phyloP scores from a whole-genome alignment of 768 basidiomycete genomes.

The Clitopilus hobsonii region DNA sequence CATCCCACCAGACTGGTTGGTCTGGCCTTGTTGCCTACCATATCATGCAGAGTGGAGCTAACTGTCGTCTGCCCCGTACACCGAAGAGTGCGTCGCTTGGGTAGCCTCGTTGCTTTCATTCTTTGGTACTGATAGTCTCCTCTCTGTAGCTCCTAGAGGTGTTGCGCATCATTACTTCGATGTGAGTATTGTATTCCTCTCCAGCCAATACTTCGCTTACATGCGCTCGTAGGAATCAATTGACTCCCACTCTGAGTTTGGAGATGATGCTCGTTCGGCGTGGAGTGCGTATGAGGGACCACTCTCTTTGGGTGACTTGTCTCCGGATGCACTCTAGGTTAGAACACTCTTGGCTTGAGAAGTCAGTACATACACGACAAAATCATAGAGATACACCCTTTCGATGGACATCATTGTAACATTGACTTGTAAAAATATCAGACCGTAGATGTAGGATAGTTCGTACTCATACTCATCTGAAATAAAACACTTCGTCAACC shows the following conservation, averaged over 20 bases:
- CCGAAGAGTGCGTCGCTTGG: constrained; percentile 69
- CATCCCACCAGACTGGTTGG: constrained; percentile 99
- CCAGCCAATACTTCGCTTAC: neutral
- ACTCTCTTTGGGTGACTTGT: constrained; percentile 62
- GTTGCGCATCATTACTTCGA: constrained; percentile 93
- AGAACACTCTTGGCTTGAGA: neutral
- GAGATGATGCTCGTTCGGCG: constrained; percentile 63
- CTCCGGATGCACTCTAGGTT: constrained; percentile 61
- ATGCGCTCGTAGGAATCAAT: constrained; percentile 58
- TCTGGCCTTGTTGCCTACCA: constrained; percentile 88
- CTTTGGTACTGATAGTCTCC: constrained; percentile 4
- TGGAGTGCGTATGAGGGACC: constrained; percentile 35
- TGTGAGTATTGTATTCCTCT: constrained; percentile 41
- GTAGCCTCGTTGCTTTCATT: neutral
- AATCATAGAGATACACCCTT: neutral
- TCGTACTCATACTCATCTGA: too few relatives aligned
- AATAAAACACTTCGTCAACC: too few relatives aligned
- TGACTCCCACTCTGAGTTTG: constrained; percentile 67
- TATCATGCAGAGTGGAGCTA: constrained; percentile 86
- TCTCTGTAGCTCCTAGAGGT: constrained; percentile 69
- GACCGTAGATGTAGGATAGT: too few relatives aligned
- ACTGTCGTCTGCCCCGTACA: constrained; percentile 88
- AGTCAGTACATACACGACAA: neutral
- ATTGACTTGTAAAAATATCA: constrained; percentile 43
- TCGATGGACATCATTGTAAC: neutral